phyloP scores from a whole-genome alignment of 2,329 filamentous ascomycete genomes.

The Epichloe brachyelytri region DNA sequence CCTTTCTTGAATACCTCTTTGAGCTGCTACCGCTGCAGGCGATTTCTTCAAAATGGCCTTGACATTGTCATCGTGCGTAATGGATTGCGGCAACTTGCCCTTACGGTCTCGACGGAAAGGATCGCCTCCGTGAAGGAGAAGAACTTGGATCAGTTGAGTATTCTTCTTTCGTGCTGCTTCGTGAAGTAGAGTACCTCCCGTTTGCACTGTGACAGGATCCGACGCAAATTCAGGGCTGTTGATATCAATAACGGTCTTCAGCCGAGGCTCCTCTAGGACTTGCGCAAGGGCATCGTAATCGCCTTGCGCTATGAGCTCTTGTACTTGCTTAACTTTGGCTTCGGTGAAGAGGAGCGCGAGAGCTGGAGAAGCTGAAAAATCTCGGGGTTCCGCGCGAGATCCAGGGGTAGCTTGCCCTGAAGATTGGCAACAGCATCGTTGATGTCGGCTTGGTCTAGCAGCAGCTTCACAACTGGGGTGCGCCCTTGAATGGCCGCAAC shows the following conservation, averaged over 20 bases:
- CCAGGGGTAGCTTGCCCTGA: slow-evolving; percentile 72
- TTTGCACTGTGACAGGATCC: slow-evolving; percentile 61
- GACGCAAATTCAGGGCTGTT: slow-evolving; percentile 83
- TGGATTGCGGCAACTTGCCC: slow-evolving; percentile 89
- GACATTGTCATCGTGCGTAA: slow-evolving; percentile 88
- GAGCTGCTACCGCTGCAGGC: slow-evolving; percentile 84
- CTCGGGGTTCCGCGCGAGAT: slow-evolving; percentile 80
- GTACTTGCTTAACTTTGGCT: slow-evolving; percentile 69
- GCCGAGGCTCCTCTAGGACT: slow-evolving; percentile 69
- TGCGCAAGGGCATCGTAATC: slow-evolving; percentile 70
- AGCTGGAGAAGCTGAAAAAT: slow-evolving; percentile 94
- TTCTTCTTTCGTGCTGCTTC: slow-evolving; percentile 86
- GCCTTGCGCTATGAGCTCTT: slow-evolving; percentile 57
- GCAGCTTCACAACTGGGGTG: slow-evolving; percentile 63
- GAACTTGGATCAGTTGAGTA: slow-evolving; percentile 72
- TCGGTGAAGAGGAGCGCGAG: slow-evolving; percentile 84
- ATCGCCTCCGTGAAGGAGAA: slow-evolving; percentile 88
- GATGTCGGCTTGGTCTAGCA: slow-evolving; percentile 71
- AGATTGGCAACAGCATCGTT: slow-evolving; percentile 82
- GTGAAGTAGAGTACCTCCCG: slow-evolving; percentile 85
- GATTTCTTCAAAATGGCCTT: slow-evolving; percentile 84
- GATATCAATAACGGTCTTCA: slow-evolving; percentile 80
- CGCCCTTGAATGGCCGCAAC: slow-evolving; percentile 75
- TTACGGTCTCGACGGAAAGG: slow-evolving; percentile 91
- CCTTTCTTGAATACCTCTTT: slow-evolving; percentile 93